Percentiles rank a stretch among this genome's conserved stretches.
phyloP scores from a whole-genome alignment of 192 early-diverging fungal species.

The Coemansia brasiliensis region DNA sequence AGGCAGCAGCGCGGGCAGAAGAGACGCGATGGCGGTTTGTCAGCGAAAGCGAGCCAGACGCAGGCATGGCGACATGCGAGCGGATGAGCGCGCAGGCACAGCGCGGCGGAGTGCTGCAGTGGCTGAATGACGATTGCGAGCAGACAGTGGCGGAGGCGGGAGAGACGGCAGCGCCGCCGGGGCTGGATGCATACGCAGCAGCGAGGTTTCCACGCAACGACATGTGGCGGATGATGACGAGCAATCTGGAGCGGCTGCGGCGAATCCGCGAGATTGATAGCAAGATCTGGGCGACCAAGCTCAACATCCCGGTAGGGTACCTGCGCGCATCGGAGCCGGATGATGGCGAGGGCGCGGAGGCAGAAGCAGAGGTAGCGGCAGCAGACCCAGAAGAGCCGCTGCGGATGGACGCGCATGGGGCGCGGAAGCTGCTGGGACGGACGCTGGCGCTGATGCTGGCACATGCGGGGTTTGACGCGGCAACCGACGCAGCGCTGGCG shows the following conservation, averaged over 20 bases:
- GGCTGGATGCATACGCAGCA: constrained; percentile 42
- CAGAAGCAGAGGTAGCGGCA: not conserved
- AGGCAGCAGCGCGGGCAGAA: constrained; percentile 13
- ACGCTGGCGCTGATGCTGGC: constrained; percentile 67
- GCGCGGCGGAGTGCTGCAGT: constrained; percentile 33
- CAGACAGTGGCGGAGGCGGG: constrained; percentile 13
- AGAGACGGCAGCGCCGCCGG: constrained; percentile 5
- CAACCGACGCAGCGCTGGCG: constrained; percentile 62
- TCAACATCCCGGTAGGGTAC: constrained; percentile 48
- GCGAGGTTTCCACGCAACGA: constrained; percentile 44
- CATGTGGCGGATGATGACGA: constrained; percentile 52
- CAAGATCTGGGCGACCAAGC: constrained; percentile 61
- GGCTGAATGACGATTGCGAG: constrained; percentile 55
- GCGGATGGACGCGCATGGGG: constrained; percentile 57
- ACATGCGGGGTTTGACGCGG: constrained; percentile 90
- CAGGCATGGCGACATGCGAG: constrained; percentile 34
- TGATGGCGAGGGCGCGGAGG: not conserved
- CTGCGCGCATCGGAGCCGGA: not conserved
- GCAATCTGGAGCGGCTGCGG: constrained; percentile 57
- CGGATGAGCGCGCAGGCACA: constrained; percentile 23
- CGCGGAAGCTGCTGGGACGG: constrained; percentile 63
- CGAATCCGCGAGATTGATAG: constrained; percentile 60
- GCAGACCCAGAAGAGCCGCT: not conserved
- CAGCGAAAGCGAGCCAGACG: constrained; percentile 35
- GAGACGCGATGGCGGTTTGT: constrained; percentile 30